Evolutionary conservation across 306 rosid genomes (phyloP), one percentile per base, ranked within the genome.

Genomic region (Sophora flavescens): DNA sequence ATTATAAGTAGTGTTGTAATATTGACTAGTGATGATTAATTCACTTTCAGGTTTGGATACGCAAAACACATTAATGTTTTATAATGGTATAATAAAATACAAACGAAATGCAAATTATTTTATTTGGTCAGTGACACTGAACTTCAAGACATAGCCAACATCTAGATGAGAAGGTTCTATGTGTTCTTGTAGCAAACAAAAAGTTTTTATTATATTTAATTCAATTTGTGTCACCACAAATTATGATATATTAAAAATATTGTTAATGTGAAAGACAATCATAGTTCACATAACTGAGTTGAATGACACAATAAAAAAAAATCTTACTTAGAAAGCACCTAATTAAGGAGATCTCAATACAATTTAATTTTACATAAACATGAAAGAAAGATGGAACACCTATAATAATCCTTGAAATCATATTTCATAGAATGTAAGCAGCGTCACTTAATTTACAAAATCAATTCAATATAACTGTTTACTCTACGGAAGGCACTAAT

Each of bases 41-140:
- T 78, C n/a, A 70, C 65, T 8, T 72, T 70, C 14, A 59, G 10
- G 56, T 60, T 70, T n/a, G 42, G 42, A 26, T 38, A 7, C n/a
- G 14, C 5, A 72, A n/a, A 14, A 59, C 17, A 44, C 22, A n/a
- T 16, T 9, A 42, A 15, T 33, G 1, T 4, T 15, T 3, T 6
- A 16, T 3, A 6, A 17, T 9, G 18, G 30, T 53, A 28, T 53
- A 3, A 30, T 30, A 2, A 30, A 30, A 3, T 30, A 6, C 1
- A 16, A 53, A 17, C 4, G 9, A 61, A 1, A 61, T 61, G 15
- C 6, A 60, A 60, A 33, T 32, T 60, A 33, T 71, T 9, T 32
- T 60, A 33, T 71, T 9, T 53, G 14, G 12, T n/a, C 35, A 70
- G 35, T 26, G n/a, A 53, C 51, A 32, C 35, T 68, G 59, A 68